Evolutionary conservation across 257 asterid genomes (phyloP), one percentile per base, ranked within the genome.

Genomic region (Nicotiana benthamiana): DNA sequence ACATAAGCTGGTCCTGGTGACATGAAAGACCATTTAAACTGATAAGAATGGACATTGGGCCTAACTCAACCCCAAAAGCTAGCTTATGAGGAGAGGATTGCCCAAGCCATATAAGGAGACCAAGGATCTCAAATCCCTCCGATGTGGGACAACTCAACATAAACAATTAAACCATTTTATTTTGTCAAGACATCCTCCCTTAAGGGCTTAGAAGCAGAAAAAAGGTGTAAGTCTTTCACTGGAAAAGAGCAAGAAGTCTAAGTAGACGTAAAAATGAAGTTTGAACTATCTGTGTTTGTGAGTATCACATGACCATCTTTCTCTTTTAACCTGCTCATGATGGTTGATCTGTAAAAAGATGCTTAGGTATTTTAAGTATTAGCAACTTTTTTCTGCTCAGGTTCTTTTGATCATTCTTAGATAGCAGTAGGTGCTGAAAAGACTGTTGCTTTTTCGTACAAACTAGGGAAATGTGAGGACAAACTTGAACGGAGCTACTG

Each of bases 391-490:
- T 72, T 54, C 53, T n/a, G 80, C 51, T 60, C 52, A 30, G 48
- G 12, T 77, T 68, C 27, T 22, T 34, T 24, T 52, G 46, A 22
- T 79, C 36, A 77, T 46, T 32, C 56, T 59, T 54, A 53, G 81
- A 27, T 10, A 85, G 75, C 79, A 62, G 67, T 68, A 48, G 76
- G 72, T 70, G 81, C 78, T 89, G 75, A 80, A 10, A 75, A 72
- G 20, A 72, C 30, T 72, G 36, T 46, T 72, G 20, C 82, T 83
- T 70, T 75, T 67, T 64, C 0, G 64, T 26, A 84, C 83, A 75
- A 86, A 84, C 77, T 90, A 90, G 97, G 94, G 84, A 53, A 89
- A 57, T 48, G 79, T 24, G 65, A 81, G 85, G 76, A 46, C 51
- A 63, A 82, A 80, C 83, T 78, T 36, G 79, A 80, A 80, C 82